Base-by-base conservation (phyloP, 2,329 filamentous ascomycete species). In the Penicillium sclerotiorum region DNA sequence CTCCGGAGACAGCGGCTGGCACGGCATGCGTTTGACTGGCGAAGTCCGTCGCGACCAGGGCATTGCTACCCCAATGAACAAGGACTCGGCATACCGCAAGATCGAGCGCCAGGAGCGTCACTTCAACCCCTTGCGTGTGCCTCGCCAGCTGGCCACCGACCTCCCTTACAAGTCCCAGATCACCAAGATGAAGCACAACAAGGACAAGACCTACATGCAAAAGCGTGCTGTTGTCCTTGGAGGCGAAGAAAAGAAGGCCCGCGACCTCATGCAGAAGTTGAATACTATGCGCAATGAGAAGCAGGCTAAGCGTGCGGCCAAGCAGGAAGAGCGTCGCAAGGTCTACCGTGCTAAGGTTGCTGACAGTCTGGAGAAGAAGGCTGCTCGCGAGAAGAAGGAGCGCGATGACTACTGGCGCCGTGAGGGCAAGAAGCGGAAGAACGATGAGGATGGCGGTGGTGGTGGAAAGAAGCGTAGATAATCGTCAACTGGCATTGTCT, bases 81-180 rank as follows among this genome's bases (percentile, higher is more conserved):
- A 87, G 70, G 93, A 99, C 77, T 92, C 87, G 56, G 84, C 88
- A 50, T 99, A 99, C 80, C 86, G 86, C 46, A 74, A 77, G 27
- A 74, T 86, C 41, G 81, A 81, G 50, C 72, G 76, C 21, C 69
- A 79, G 52, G 80, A 80, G 7, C 83, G 89, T 25, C 86, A 89
- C 74, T 94, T 94, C 78, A 93, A 94, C 73, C 80, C 81, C 22
- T 68, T 79, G 20, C 73, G 75, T 8, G 76, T 79, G 13, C 76
- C 76, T 5, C 69, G 70, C 28, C 69, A 76, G 53, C 67, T 79
- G 28, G 90, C 91, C 43, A 87, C 90, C 12, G 84, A 90, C 5
- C 82, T 99, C 8, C 94, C 94, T 5, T 99, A 89, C 83, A 93
- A 92, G 69, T 92, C 88, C 11, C 94, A 99, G 71, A 92, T 96